These are phyloP conservation scores for Bryoglossum gracile DNA, from an alignment of 495 filamentous ascomycete species.

Conservation along the genomic window DNA sequence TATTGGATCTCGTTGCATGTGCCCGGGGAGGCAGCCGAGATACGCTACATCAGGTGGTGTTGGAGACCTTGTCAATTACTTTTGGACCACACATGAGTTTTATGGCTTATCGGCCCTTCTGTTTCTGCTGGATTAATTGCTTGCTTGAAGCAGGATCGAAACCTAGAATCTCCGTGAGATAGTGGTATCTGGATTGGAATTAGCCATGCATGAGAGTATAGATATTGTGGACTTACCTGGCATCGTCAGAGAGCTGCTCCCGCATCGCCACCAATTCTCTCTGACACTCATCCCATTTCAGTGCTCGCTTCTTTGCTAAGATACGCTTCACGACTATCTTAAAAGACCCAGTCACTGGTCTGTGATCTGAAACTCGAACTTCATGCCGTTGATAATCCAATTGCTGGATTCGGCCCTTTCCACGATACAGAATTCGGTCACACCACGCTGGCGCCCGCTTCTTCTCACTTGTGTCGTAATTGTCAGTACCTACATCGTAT, in stretches of 20 bases:
- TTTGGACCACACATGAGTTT: background rate
- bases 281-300: constrained; percentile 62
- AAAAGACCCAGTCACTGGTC: constrained; percentile 84
- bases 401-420: constrained; percentile 75
- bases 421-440: constrained; percentile 83
- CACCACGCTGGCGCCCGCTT: constrained; percentile 96
- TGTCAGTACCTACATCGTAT: constrained; percentile 91
- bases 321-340: constrained; percentile 76
- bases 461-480: constrained; percentile 92
- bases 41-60: background rate
- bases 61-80: background rate
- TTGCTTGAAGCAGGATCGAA: constrained; percentile 13
- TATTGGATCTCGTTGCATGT: no score
- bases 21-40: background rate
- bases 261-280: constrained; percentile 64
- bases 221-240: constrained; percentile 17
- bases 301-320: constrained; percentile 51
- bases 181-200: constrained; percentile 11
- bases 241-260: constrained; percentile 30
- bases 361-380: constrained; percentile 82
- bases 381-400: constrained; percentile 84
- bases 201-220: constrained; percentile 5
- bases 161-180: constrained; percentile 21
- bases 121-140: constrained; percentile 10
- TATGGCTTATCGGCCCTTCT: background rate